Base-by-base conservation (phyloP, 2,329 filamentous ascomycete genomes). In the Cladosporium velox region DNA sequence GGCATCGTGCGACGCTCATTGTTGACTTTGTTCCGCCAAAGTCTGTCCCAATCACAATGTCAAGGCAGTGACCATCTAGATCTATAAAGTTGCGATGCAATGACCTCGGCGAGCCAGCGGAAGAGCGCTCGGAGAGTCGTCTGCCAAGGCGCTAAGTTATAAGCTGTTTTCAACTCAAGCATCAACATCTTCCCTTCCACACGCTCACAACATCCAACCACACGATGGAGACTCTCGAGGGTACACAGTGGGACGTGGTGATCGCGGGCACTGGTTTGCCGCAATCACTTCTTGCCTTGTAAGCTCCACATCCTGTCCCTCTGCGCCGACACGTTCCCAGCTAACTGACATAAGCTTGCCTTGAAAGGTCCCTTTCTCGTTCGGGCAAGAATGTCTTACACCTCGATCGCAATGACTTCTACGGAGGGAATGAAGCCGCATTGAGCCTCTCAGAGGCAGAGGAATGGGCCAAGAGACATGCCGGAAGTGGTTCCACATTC, bases 371-470 rank as follows among this genome's bases (percentile, higher is more conserved):
- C 74, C 86, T 98, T 73, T 98, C 94, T 72, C 90, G 93, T 75
- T 96, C 93, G 69, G 90, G 89, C 76, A 96, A 96, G 84, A 95
- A 92, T 74, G 87, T 97, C 71, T 86, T 98, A 67, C 94, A 98
- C 77, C 83, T 97, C 76, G 94, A 98, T 77, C 86, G 87, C 69
- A 93, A 96, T 80, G 85, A 88, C 68, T 96, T 92, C 79, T 98
- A 98, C 80, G 94, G 94, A 73, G 91, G 91, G 63, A 78, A 89
- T 47, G 92, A 97, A 76, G 93, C 94, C 69, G 92, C 92, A 2
- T 86, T 98, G 71, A 95, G 89, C 78, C 82, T 97, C 41, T 86
- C 91, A 68, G 94, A 97, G 77, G 89, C 87, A 44, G 89, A 93
- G 71, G 83, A 85, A 44, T 98, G 93, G 92, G 88, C 84, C 54